Evolutionary conservation across 208 protist genomes (phyloP).

Genomic region (Leishmania tarentolae): DNA sequence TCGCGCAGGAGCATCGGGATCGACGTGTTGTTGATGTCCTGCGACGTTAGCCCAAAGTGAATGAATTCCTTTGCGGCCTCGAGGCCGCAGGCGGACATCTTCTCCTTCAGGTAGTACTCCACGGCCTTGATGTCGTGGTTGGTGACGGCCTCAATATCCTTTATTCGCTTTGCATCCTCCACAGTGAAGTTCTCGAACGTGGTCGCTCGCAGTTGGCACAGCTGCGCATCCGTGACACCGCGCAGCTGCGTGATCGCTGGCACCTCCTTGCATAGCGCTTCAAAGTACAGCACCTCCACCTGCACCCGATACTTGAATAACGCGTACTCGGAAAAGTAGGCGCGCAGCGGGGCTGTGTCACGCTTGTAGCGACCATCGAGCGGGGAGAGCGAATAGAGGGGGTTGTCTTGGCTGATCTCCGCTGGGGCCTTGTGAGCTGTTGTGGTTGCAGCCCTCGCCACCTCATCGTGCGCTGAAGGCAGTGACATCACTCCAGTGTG

Average conservation of each 20-base stretch:
- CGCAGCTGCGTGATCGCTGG: slow-evolving; percentile 57
- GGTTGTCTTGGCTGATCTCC: slow-evolving; percentile 42
- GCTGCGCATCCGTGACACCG: slow-evolving; percentile 52
- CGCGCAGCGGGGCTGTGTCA: slow-evolving; percentile 56
- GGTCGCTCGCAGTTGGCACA: slow-evolving; percentile 47
- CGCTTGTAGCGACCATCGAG: slow-evolving; percentile 94
- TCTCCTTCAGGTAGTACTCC: slow-evolving; percentile 96
- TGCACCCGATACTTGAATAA: slow-evolving; percentile 91
- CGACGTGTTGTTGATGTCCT: slow-evolving; percentile 98
- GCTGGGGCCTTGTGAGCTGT: slow-evolving; percentile 31
- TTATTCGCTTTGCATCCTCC: slow-evolving; percentile 85
- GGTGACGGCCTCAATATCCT: slow-evolving; percentile 92
- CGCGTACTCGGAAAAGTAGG: slow-evolving; percentile 94
- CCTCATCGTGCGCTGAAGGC: background rate
- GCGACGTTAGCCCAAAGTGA: slow-evolving; percentile 97
- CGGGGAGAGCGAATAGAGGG: slow-evolving; percentile 91
- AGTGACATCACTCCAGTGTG: background rate
- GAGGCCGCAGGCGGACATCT: slow-evolving; percentile 74
- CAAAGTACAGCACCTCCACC: slow-evolving; percentile 94
- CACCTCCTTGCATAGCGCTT: slow-evolving; percentile 72
- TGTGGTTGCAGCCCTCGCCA: slow-evolving; percentile 2
- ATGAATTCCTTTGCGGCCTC: slow-evolving; percentile 90
- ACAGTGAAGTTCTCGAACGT: slow-evolving; percentile 81
- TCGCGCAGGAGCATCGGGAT: slow-evolving; percentile 94
- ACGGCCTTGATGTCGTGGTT: slow-evolving; percentile 98